These are phyloP conservation scores for Ogataea haglerorum DNA, from an alignment of 805 yeast species.

Conservation along the genomic window DNA sequence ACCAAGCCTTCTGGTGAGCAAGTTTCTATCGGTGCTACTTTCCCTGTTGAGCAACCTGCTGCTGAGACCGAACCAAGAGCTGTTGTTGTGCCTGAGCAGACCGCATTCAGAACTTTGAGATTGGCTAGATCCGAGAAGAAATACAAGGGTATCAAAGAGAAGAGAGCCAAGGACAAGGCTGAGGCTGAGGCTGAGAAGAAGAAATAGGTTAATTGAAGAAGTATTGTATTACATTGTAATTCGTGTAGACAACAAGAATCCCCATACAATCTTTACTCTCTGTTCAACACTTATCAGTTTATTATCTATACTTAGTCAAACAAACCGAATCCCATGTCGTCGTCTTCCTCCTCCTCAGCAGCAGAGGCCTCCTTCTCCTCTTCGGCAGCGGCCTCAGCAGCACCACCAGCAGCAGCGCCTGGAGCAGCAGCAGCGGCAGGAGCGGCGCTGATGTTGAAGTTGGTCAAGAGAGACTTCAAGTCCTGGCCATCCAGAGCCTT, in stretches of 20 bases:
- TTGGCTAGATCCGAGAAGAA: slow-evolving; percentile 91
- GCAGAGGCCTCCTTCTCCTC: slow-evolving; percentile 61
- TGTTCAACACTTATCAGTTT: not conserved
- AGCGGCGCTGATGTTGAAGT: slow-evolving; percentile 50
- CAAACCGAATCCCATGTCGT: slow-evolving; percentile 89
- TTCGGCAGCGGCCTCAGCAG: slow-evolving; percentile 43
- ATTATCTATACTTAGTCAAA: slow-evolving; percentile 56
- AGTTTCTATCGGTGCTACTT: slow-evolving; percentile 67
- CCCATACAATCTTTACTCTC: no score
- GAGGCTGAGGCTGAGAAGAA: slow-evolving; percentile 99
- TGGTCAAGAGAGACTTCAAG: slow-evolving; percentile 63
- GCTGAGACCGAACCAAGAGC: slow-evolving; percentile 82
- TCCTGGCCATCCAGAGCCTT: slow-evolving; percentile 80
- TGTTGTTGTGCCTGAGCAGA: slow-evolving; percentile 64
- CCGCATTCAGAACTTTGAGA: slow-evolving; percentile 94
- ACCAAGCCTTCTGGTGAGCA: slow-evolving; percentile 78
- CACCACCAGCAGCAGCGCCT: slow-evolving; percentile 44
- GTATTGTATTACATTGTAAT: slow-evolving; percentile 1
- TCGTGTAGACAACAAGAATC: no score
- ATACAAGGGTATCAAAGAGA: slow-evolving; percentile 93
- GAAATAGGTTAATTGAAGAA: slow-evolving; percentile 55
- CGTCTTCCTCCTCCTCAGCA: slow-evolving; percentile 67
- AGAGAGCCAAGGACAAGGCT: slow-evolving; percentile 96
- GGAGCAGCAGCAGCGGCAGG: slow-evolving; percentile 49
- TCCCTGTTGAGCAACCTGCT: slow-evolving; percentile 87